Percentiles rank a stretch among this genome's conserved stretches.
Conservation (phyloP, 306 rosid species). For the Acacia acuminata region DNA sequence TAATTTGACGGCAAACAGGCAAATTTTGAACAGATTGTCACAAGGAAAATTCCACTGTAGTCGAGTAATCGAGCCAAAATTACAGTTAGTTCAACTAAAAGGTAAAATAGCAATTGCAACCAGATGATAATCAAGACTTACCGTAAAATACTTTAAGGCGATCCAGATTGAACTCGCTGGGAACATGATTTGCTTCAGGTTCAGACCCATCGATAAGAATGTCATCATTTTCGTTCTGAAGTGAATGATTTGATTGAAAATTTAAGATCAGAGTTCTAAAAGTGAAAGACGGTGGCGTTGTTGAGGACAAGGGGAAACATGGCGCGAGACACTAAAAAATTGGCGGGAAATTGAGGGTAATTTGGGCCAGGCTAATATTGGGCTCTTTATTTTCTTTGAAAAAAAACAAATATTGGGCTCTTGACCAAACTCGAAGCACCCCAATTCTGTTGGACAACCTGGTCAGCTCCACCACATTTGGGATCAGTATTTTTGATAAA, state of each 20-base stretch:
- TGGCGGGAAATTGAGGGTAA: neutral
- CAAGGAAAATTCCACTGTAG: neutral
- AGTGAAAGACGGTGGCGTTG: too few relatives aligned
- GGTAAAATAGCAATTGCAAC: neutral
- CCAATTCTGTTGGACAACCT: too few relatives aligned
- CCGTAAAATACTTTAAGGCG: slow-evolving; percentile 71
- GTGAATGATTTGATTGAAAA: neutral
- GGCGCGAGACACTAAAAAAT: slow-evolving; percentile 12
- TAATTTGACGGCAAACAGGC: neutral
- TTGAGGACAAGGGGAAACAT: too few relatives aligned
- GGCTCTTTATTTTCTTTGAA: too few relatives aligned
- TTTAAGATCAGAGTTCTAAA: too few relatives aligned
- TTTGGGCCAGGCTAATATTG: neutral
- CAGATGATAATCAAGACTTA: slow-evolving; percentile 18
- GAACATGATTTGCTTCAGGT: slow-evolving; percentile 6
- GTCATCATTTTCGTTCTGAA: slow-evolving; percentile 36
- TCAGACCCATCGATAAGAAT: slow-evolving; percentile 18
- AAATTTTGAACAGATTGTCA: neutral
- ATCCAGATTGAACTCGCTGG: slow-evolving; percentile 45
- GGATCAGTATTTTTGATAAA: too few relatives aligned
- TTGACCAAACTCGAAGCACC: too few relatives aligned
- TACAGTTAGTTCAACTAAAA: too few relatives aligned
- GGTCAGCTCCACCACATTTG: too few relatives aligned
- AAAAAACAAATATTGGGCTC: too few relatives aligned
- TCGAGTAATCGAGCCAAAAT: neutral